Evolutionary conservation across 176 grass and related monocot species (phyloP), one percentile per base, ranked within the genome.

Genomic region (Oropetium thomaeum): DNA sequence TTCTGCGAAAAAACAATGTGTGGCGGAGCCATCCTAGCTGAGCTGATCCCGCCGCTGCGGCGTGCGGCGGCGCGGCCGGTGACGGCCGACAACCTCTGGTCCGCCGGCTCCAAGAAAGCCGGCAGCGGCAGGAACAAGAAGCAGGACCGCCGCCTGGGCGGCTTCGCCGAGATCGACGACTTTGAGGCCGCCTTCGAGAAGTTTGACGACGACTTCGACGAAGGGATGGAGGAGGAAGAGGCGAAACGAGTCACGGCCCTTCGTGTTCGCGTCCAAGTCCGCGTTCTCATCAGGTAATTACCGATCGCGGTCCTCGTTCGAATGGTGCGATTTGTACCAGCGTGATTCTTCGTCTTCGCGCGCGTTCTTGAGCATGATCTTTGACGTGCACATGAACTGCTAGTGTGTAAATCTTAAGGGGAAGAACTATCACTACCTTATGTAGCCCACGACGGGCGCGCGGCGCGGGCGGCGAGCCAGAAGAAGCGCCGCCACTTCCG

Each of bases 171-270:
- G 32, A 73, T 58, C 4, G 73, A 87, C 22, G 88, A 92, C 74
- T 96, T 96, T 32, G 92, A 96, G 89, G 86, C 81, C 23, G 84
- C 85, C 31, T 92, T 96, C 60, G 48, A 75, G 74, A 65, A 89
- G 20, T 92, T 96, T 68, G 51, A 87, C 20, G 81, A 84, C 57
- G 83, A 83, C 15, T 79, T 69, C 8, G 91, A 93, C 51, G 51
- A 60, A 14, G 58, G 58, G 8, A 71, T 80, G 12, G 87, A 75
- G 7, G 61, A 87, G 4, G 70, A 82, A 0, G 78, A 37, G 10
- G 34, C 7, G 51, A 23, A n/a, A n/a, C n/a, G n/a, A n/a, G 32
- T 43, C 74, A 39, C 71, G 73, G 40, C 39, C 61, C 32, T 92
- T 92, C 42, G 48, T 59, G 38, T 87, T 90, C 44, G n/a, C 34